Percentiles rank a stretch among this genome's conserved stretches.
phyloP scores from a whole-genome alignment of 345 rosid species.

The Hevea brasiliensis region DNA sequence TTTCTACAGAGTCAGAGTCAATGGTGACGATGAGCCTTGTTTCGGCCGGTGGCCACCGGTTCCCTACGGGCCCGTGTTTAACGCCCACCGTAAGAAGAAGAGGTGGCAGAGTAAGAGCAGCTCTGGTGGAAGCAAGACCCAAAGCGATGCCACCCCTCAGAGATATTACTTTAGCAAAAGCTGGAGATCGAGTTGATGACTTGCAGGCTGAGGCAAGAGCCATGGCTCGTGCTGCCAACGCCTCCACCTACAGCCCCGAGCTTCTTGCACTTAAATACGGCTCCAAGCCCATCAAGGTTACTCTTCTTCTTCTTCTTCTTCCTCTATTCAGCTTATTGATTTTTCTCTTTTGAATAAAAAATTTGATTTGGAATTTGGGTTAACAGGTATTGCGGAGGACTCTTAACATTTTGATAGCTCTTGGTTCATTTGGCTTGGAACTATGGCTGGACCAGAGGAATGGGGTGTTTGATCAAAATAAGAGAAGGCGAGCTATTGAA shows the following conservation, averaged over 20 bases:
- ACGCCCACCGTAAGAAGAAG: constrained; percentile 1
- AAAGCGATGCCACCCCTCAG: constrained; percentile 12
- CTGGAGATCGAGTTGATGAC: constrained; percentile 59
- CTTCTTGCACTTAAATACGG: constrained; percentile 67
- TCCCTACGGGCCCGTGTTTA: neutral
- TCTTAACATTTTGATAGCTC: constrained; percentile 58
- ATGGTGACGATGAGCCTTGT: constrained; percentile 20
- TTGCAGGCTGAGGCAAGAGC: constrained; percentile 85
- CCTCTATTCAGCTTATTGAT: neutral
- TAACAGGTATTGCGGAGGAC: constrained; percentile 66
- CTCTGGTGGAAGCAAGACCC: constrained; percentile 46
- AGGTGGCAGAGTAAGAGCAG: constrained; percentile 24
- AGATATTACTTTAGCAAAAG: constrained; percentile 11
- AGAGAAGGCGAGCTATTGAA: constrained; percentile 68
- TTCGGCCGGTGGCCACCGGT: constrained; percentile 14
- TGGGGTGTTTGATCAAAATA: constrained; percentile 61
- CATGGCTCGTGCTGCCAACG: constrained; percentile 79
- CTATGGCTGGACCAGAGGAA: constrained; percentile 65
- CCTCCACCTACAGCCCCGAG: constrained; percentile 74
- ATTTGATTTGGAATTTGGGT: neutral
- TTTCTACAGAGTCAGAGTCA: neutral
- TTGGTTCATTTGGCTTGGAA: constrained; percentile 70
- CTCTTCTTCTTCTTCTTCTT: neutral
- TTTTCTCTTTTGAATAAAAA: neutral
- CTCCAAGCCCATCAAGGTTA: constrained; percentile 73